A percentile compares a stretch with the other conserved stretches of the same genome.
Conservation (phyloP, 2,329 filamentous ascomycete species). For the Xylariaceae sp. region DNA sequence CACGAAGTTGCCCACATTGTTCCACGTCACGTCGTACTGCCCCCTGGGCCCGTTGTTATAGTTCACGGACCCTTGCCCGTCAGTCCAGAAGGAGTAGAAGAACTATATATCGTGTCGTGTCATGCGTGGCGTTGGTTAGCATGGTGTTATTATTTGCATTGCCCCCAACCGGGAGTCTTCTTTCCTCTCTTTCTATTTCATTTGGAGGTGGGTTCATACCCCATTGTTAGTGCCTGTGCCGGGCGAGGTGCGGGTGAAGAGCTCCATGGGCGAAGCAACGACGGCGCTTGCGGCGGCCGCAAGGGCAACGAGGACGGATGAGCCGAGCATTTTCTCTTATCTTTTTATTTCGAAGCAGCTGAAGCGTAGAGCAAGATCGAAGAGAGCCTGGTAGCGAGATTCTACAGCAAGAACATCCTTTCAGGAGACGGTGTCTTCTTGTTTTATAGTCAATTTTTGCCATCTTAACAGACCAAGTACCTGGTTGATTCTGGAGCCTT, state of each 20-base stretch:
- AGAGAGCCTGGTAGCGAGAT: no score
- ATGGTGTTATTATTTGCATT: no score
- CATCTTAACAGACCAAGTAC: no score
- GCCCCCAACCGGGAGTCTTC: no score
- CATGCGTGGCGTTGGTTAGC: no score
- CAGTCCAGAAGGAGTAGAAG: slow-evolving; percentile 59
- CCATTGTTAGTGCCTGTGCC: slow-evolving; percentile 41
- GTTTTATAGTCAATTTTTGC: no score
- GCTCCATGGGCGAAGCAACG: slow-evolving; percentile 27
- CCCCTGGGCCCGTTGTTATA: slow-evolving; percentile 53
- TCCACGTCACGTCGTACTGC: slow-evolving; percentile 46
- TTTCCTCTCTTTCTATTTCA: no score
- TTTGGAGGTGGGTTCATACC: no score
- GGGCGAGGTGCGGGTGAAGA: slow-evolving; percentile 25
- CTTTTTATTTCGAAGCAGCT: slow-evolving; percentile 6
- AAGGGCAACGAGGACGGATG: slow-evolving; percentile 25
- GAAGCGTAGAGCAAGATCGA: no score
- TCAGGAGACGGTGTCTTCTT: no score
- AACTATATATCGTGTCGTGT: slow-evolving; percentile 34
- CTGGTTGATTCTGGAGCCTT: no score
- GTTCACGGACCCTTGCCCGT: slow-evolving; percentile 45
- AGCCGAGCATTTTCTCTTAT: slow-evolving; percentile 22
- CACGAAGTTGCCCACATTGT: slow-evolving; percentile 43
- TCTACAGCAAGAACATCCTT: no score
- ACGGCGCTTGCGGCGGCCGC: slow-evolving; percentile 24